Evolutionary conservation across 2,329 filamentous ascomycete genomes (phyloP).

Genomic region (Drechslerella coelobrocha): DNA sequence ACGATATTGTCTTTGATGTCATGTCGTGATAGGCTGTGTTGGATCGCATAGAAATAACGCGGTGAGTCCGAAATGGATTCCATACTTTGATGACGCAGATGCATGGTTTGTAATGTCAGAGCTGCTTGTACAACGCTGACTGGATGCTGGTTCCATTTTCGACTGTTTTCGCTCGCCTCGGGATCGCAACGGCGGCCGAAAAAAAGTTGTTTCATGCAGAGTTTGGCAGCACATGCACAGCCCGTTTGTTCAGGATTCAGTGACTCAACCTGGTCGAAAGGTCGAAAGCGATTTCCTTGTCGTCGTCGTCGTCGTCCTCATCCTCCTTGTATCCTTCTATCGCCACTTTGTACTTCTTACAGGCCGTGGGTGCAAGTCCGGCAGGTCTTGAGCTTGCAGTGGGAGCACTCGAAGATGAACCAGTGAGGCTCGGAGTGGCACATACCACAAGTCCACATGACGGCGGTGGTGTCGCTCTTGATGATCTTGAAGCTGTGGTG

Average conservation of each 20-base stretch:
- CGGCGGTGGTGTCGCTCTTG: constrained; percentile 70
- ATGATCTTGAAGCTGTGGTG: constrained; percentile 70
- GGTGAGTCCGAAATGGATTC: constrained; percentile 6
- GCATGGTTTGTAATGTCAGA: background rate
- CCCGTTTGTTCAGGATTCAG: constrained; percentile 38
- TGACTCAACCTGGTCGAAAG: constrained; percentile 45
- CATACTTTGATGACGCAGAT: background rate
- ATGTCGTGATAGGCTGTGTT: constrained; percentile 43
- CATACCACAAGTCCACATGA: constrained; percentile 71
- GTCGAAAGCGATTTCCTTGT: background rate
- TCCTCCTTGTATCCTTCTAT: constrained; percentile 5
- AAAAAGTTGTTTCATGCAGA: background rate
- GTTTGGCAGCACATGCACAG: constrained; percentile 36
- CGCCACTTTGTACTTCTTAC: constrained; percentile 53
- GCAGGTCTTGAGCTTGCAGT: constrained; percentile 72
- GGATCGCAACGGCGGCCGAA: constrained; percentile 18
- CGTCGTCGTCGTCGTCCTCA: constrained; percentile 16
- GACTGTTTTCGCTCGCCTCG: constrained; percentile 11
- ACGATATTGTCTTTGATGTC: constrained; percentile 16
- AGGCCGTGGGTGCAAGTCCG: constrained; percentile 65
- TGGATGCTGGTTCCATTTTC: constrained; percentile 11
- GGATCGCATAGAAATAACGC: constrained; percentile 24
- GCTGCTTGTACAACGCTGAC: background rate
- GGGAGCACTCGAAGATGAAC: constrained; percentile 73
- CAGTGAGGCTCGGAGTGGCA: constrained; percentile 71